These are phyloP conservation scores for Fraxinus angustifolia DNA, from an alignment of 305 asterid species.

Conservation along the genomic window DNA sequence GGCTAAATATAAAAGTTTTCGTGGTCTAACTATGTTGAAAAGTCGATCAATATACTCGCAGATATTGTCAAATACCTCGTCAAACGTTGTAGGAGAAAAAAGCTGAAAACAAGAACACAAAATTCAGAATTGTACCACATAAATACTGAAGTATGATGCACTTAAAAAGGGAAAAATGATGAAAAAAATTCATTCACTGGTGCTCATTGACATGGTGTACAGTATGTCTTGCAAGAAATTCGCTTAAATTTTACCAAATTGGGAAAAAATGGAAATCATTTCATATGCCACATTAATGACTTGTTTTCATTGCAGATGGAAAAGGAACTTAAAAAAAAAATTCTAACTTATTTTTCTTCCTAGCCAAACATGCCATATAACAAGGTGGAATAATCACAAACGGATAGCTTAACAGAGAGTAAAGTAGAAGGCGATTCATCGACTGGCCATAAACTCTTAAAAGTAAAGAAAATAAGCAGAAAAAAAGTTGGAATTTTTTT, in stretches of 20 bases:
- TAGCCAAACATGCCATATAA: not conserved
- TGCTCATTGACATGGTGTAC: not conserved
- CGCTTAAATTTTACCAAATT: not conserved
- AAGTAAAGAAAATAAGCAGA: not conserved
- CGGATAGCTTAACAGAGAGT: not conserved
- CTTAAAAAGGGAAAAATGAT: not conserved
- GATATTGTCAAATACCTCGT: conserved; percentile 41
- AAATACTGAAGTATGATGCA: not conserved
- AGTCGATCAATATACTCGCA: conserved; percentile 45
- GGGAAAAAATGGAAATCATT: not conserved
- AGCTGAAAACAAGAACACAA: conserved; percentile 15
- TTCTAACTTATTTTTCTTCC: not conserved
- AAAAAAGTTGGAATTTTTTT: not conserved
- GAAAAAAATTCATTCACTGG: not conserved
- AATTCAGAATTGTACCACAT: not conserved
- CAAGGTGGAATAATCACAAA: not conserved
- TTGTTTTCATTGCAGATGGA: not conserved
- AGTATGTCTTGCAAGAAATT: not conserved
- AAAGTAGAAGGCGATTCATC: not conserved
- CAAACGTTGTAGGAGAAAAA: conserved; percentile 41
- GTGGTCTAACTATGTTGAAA: conserved; percentile 45
- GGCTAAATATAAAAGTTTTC: conserved; percentile 50
- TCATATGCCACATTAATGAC: not conserved
- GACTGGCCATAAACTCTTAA: not conserved
- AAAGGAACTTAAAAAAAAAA: not conserved